Base-by-base conservation (phyloP, 805 yeast genomes). In the Clavispora vitiphila region DNA sequence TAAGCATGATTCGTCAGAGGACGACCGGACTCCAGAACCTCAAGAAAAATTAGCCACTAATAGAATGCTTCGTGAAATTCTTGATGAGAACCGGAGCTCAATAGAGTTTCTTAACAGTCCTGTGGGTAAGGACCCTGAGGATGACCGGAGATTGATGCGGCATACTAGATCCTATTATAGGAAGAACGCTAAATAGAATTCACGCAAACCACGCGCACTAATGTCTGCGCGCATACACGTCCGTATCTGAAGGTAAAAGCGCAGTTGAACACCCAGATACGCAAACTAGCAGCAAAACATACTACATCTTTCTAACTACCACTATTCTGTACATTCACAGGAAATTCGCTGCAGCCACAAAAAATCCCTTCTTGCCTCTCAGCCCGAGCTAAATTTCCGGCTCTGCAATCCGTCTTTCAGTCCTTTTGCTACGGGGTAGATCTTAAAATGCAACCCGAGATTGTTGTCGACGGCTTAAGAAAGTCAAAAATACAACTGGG, bases 121-220 rank as follows among this genome's bases (percentile, higher is more conserved):
- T 7, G 20, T 48, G 15, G 50, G 49, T 38, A 51, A 46, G 11
- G 67, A 62, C 34, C 60, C 61, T 0, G 60, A 61, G 10, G 69
- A 60, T 27, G 59, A 55, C 1, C 46, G 65, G 24, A 56, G 57
- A 41, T 38, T 57, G 9, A 45, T 58, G 41, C 55, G 74, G 29
- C 71, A 65, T 39, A 69, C 73, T 2, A 46, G 74, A 38, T 64
- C 71, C 5, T 64, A 65, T 39, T 61, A 59, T 43, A 65, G 58
- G 51, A 64, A 58, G 46, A 43, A 23, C 37, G 30, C n/a, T 20
- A 42, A 39, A 15, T 42, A 27, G 39, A 15, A 22, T 26, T 26
- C 19, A 21, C n/a, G 14, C 27, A 23, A 23, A 8, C 11, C 37
- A 22, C 20, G 32, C 32, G 16, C 30, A 26, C 30, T n/a, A 5